Evolutionary conservation across 768 basidiomycete genomes (phyloP), one percentile per base, ranked within the genome.

Genomic region (Hygrophorus pudorinus): DNA sequence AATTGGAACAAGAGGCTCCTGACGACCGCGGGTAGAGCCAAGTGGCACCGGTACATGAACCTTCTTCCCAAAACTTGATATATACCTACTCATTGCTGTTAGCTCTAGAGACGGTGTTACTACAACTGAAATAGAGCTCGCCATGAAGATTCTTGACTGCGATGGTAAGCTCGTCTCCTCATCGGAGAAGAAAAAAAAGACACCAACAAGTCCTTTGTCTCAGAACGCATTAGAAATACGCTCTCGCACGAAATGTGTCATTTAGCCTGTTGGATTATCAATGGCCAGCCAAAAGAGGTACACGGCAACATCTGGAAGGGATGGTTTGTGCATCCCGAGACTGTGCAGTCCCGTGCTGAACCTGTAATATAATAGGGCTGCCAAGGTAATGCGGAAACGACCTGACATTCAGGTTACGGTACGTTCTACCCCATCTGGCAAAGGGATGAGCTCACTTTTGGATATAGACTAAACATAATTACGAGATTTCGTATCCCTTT

Each of bases 181-280:
- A 24, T 13, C 13, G 27, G 38, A 17, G 29, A 5, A n/a, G 18
- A 17, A 11, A 16, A 14, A 18, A 21, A n/a, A 24, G 2, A 2
- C 33, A 7, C 24, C 24, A 24, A 36, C 5, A 17, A 21, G 10
- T n/a, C 41, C 17, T 46, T 9, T 9, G 37, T 41, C 2, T 8
- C 46, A 91, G 89, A 86, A 43, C 76, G 87, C 31, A 82, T 92
- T 39, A 70, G 81, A 29, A 81, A 83, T 54, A 92, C 89, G 1
- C 63, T 93, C 10, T 79, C 85, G 24, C 90, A 93, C 53, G 90
- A 93, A 59, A 90, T 92, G 88, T 92, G 89, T 53, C 90, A 92
- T 64, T 61, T 93, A 28, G 90, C 90, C 2, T 76, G 76, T 45
- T 93, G 89, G 89, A 65, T 86, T 17, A 85, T 93, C 44, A 76